Percentiles rank a stretch among this genome's conserved stretches.
Conservation (phyloP, 1,284 basidiomycete genomes). For the Pulveroboletus sp. region DNA sequence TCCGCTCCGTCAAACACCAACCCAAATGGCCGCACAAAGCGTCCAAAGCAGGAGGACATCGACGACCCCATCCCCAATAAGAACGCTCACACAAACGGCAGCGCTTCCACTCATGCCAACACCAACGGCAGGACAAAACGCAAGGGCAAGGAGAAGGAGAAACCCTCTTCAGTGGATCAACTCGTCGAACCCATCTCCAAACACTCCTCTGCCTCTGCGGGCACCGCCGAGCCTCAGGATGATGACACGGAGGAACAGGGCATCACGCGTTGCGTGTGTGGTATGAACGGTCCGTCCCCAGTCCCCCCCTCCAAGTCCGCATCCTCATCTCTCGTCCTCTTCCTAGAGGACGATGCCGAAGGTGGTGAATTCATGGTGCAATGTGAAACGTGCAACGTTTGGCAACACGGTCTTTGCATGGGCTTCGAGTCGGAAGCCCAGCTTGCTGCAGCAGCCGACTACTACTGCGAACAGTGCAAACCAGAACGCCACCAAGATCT, state of each 20-base stretch:
- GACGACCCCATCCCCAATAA: conserved; percentile 58
- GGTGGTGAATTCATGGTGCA: conserved; percentile 94
- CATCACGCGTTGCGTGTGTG: conserved; percentile 94
- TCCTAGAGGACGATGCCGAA: conserved; percentile 71
- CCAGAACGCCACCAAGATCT: conserved; percentile 85
- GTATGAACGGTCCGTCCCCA: conserved; percentile 71
- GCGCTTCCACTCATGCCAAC: conserved; percentile 40
- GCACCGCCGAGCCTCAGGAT: conserved; percentile 41
- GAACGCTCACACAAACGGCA: conserved; percentile 43
- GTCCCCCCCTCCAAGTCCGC: background rate
- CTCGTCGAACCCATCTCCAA: conserved; percentile 29
- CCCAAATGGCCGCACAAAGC: conserved; percentile 53
- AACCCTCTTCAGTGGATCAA: conserved; percentile 28
- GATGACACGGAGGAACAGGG: conserved; percentile 76
- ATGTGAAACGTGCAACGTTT: conserved; percentile 95
- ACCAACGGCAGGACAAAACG: conserved; percentile 41
- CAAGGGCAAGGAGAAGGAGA: conserved; percentile 41
- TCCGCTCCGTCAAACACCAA: conserved; percentile 47
- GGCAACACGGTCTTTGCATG: conserved; percentile 98
- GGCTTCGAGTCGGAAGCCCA: conserved; percentile 87
- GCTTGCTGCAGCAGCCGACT: conserved; percentile 76
- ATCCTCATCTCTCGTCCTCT: conserved; percentile 26
- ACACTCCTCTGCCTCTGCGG: conserved; percentile 38
- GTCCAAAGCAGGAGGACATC: conserved; percentile 70
- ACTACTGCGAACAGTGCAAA: conserved; percentile 93